Evolutionary conservation across 2,329 filamentous ascomycete species (phyloP).

Genomic region (Microdochium trichocladiopsis): DNA sequence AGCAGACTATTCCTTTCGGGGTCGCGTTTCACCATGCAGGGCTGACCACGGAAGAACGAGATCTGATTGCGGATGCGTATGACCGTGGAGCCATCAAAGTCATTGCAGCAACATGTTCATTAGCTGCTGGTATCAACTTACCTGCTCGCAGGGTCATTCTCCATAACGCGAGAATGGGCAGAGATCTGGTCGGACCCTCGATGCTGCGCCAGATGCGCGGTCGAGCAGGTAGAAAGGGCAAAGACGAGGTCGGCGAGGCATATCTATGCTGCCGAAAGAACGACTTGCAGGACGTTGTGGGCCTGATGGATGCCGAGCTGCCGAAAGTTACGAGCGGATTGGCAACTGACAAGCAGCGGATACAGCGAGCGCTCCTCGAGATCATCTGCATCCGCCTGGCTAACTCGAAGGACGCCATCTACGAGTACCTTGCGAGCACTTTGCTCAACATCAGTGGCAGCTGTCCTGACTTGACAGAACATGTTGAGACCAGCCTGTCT

Average conservation of each 20-base stretch:
- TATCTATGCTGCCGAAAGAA: conserved; percentile 65
- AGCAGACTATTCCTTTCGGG: conserved; percentile 56
- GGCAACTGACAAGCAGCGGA: conserved; percentile 57
- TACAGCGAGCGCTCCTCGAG: conserved; percentile 68
- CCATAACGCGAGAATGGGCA: conserved; percentile 69
- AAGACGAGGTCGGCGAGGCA: conserved; percentile 70
- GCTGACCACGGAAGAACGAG: conserved; percentile 68
- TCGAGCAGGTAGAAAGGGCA: conserved; percentile 70
- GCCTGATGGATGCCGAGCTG: conserved; percentile 65
- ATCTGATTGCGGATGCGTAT: conserved; percentile 64
- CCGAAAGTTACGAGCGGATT: conserved; percentile 64
- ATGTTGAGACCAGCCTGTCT: conserved; percentile 51
- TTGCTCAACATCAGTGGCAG: conserved; percentile 54
- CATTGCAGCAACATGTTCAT: conserved; percentile 69
- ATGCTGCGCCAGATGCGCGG: conserved; percentile 80
- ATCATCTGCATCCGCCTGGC: conserved; percentile 62
- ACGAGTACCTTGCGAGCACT: conserved; percentile 63
- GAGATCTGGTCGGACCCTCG: conserved; percentile 68
- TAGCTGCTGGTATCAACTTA: conserved; percentile 79
- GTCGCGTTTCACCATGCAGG: conserved; percentile 70
- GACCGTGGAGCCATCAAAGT: conserved; percentile 62
- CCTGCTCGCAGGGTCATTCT: conserved; percentile 65
- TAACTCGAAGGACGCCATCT: conserved; percentile 55
- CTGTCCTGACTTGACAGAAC: conserved; percentile 37
- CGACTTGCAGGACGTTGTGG: conserved; percentile 63